A percentile compares a stretch with the other conserved stretches of the same genome.
phyloP scores from a whole-genome alignment of 257 asterid species.

The Solanum paucissectum region DNA sequence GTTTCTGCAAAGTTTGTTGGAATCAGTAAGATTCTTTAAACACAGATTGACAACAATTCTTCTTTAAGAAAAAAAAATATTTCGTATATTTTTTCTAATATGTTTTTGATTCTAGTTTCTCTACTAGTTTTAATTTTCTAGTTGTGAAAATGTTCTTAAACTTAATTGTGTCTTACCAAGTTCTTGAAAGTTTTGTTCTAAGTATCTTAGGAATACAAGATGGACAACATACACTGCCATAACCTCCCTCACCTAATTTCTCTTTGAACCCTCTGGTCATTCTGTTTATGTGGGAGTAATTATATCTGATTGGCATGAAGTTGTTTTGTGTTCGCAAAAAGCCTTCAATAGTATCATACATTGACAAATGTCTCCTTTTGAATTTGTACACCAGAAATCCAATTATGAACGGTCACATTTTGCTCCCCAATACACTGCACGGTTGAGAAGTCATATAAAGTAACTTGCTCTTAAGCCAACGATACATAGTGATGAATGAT shows the following conservation, averaged over 20 bases:
- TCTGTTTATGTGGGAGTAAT: slow-evolving; percentile 34
- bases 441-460: not conserved
- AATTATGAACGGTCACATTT: not conserved
- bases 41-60: too few species aligned
- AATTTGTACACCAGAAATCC: slow-evolving; percentile 10
- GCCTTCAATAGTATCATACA: slow-evolving; percentile 10
- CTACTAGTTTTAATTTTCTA: too few species aligned
- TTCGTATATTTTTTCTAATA: too few species aligned
- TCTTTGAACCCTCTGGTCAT: slow-evolving; percentile 38
- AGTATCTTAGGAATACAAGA: too few species aligned
- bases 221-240: slow-evolving; percentile 33
- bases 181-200: too few species aligned
- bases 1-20: too few species aligned
- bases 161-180: too few species aligned
- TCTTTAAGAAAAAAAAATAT: too few species aligned
- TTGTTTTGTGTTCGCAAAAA: slow-evolving; percentile 10
- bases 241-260: slow-evolving; percentile 39
- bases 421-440: not conserved
- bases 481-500: not conserved
- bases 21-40: too few species aligned
- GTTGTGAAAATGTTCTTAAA: too few species aligned
- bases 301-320: slow-evolving; percentile 32
- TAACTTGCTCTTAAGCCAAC: not conserved
- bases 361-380: slow-evolving; percentile 10
- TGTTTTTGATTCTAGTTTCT: too few species aligned